Percentiles rank a stretch among this genome's conserved stretches.
Evolutionary conservation across 169 alveolate genomes (phyloP).

Genomic region (Plasmodium chabaudi): DNA sequence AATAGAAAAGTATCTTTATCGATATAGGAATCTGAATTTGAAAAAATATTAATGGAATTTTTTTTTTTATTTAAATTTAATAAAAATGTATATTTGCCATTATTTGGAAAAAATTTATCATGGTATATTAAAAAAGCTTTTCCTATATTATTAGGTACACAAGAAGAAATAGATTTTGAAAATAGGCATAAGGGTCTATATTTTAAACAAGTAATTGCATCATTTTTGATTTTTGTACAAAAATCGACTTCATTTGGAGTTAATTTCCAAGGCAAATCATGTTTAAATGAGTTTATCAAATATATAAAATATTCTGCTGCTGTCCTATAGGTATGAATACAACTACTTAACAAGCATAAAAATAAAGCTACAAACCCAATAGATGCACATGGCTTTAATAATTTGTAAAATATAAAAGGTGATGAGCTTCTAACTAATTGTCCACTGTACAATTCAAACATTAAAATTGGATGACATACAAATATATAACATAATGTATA

Average conservation of each 20-base stretch:
- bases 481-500: slow-evolving; percentile 79
- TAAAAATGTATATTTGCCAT: slow-evolving; percentile 11
- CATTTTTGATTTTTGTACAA: slow-evolving; percentile 49
- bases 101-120: slow-evolving; percentile 45
- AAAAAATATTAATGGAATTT: slow-evolving; percentile 26
- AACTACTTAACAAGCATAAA: slow-evolving; percentile 79
- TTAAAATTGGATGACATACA: slow-evolving; percentile 84
- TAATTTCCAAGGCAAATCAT: slow-evolving; percentile 81
- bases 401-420: slow-evolving; percentile 78
- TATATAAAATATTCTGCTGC: slow-evolving; percentile 83
- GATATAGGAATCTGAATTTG: slow-evolving; percentile 26
- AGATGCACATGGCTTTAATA: slow-evolving; percentile 81
- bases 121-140: slow-evolving; percentile 64
- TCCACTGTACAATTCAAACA: slow-evolving; percentile 80
- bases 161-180: slow-evolving; percentile 48
- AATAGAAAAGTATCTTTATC: slow-evolving; percentile 43
- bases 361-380: slow-evolving; percentile 82
- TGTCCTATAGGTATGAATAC: slow-evolving; percentile 53
- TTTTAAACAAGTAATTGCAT: slow-evolving; percentile 42
- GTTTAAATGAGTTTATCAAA: slow-evolving; percentile 77
- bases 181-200: slow-evolving; percentile 79
- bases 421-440: slow-evolving; percentile 82
- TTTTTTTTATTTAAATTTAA: slow-evolving; percentile 9
- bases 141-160: slow-evolving; percentile 73
- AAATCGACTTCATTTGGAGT: slow-evolving; percentile 57